A percentile compares a stretch with the other conserved stretches of the same genome.
Evolutionary conservation across 192 early-diverging fungal species (phyloP).

Genomic region (Chytriomyces hyalinus): DNA sequence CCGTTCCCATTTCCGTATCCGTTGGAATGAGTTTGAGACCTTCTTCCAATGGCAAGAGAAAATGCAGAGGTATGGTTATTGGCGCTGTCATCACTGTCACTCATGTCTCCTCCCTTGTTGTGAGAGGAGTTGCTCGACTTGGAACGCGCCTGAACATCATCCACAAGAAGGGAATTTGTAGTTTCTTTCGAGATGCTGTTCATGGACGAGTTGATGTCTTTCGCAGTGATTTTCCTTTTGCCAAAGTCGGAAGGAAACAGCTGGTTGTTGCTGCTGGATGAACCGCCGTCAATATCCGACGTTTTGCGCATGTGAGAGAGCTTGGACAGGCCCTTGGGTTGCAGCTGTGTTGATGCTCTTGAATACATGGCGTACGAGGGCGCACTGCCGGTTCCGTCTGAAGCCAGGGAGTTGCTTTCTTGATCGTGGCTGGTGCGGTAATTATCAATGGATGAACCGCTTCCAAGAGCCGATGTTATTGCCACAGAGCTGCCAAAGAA

Average conservation of each 20-base stretch:
- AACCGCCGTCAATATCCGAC: too few relatives aligned
- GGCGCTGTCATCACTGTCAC: not conserved
- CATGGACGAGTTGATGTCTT: conserved; percentile 11
- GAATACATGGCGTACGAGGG: not conserved
- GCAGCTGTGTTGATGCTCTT: not conserved
- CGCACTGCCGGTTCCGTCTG: not conserved
- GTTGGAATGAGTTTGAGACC: not conserved
- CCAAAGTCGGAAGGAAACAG: too few relatives aligned
- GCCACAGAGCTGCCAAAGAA: too few relatives aligned
- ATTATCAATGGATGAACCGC: too few relatives aligned
- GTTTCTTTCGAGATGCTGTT: not conserved
- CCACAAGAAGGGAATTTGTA: not conserved
- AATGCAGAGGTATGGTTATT: not conserved
- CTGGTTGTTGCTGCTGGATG: too few relatives aligned
- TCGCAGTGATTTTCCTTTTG: conserved; percentile 6
- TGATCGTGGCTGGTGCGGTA: not conserved
- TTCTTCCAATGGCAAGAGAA: not conserved
- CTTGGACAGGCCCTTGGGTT: not conserved
- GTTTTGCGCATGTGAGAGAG: not conserved
- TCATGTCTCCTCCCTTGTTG: not conserved
- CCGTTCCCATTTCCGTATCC: too few relatives aligned
- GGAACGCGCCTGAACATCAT: not conserved
- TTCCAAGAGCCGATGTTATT: too few relatives aligned
- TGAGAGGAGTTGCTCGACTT: not conserved
- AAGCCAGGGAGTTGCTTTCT: not conserved